phyloP scores from a whole-genome alignment of 2,329 filamentous ascomycete species.

The Podosphaera aphanis region DNA sequence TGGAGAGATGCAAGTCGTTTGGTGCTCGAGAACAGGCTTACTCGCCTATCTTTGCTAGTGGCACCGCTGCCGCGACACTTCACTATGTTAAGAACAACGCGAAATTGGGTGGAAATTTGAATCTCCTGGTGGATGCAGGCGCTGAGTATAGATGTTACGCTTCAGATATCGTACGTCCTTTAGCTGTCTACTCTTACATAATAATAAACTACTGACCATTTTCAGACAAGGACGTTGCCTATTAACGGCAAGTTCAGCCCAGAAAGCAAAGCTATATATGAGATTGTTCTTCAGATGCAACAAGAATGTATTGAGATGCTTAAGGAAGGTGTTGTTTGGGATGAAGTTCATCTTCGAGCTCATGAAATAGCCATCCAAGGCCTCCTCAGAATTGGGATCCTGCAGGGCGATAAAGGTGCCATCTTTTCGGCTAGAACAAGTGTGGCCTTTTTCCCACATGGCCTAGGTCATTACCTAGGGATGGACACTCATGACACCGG shows the following conservation, averaged over 20 bases:
- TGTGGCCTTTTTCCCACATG: conserved; percentile 78
- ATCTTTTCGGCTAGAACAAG: conserved; percentile 61
- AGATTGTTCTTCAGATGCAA: conserved; percentile 74
- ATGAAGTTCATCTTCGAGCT: conserved; percentile 57
- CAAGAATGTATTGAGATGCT: conserved; percentile 49
- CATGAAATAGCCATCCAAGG: conserved; percentile 67
- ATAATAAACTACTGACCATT: background rate
- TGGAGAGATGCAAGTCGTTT: conserved; percentile 50
- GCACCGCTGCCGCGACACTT: conserved; percentile 58
- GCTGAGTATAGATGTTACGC: conserved; percentile 54
- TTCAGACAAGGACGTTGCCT: conserved; percentile 66
- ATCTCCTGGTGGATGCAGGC: conserved; percentile 68
- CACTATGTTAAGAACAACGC: conserved; percentile 71
- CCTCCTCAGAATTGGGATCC: conserved; percentile 49
- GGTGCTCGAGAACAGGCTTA: conserved; percentile 72
- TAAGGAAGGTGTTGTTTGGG: conserved; percentile 54
- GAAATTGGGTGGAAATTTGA: conserved; percentile 44
- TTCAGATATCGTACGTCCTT: conserved; percentile 31
- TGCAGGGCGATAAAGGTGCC: conserved; percentile 43
- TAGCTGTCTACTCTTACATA: background rate
- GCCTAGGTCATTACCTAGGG: conserved; percentile 72
- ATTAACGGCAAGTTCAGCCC: conserved; percentile 46
- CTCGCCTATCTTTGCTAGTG: conserved; percentile 62
- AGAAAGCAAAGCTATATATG: conserved; percentile 53
- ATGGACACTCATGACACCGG: conserved; percentile 83